Conservation (phyloP, 1,284 basidiomycete species). For the Austropuccinia psidii region DNA sequence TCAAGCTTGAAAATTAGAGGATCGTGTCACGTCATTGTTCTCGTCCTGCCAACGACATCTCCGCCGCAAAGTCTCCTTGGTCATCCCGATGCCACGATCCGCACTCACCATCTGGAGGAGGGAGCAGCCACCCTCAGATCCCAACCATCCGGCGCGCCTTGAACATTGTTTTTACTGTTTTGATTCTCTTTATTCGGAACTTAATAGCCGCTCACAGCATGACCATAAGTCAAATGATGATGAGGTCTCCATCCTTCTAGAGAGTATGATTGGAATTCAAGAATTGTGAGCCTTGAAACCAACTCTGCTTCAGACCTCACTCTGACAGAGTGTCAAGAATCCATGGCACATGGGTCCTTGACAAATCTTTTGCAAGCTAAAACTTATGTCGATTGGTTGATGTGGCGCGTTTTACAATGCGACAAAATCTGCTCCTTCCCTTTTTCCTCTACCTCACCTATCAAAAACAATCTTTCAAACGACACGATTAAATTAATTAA, state of each 20-base stretch:
- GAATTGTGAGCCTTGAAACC: conserved; percentile 10
- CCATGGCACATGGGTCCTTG: too few relatives aligned
- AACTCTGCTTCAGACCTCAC: background rate
- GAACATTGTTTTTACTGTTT: conserved; percentile 70
- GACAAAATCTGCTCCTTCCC: too few relatives aligned
- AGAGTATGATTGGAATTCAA: conserved; percentile 1
- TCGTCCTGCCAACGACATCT: too few relatives aligned
- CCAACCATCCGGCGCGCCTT: conserved; percentile 1
- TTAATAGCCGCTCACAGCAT: conserved; percentile 46
- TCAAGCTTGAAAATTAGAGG: too few relatives aligned
- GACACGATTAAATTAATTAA: too few relatives aligned
- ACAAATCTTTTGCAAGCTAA: too few relatives aligned
- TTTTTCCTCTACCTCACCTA: too few relatives aligned
- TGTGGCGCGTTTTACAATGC: too few relatives aligned
- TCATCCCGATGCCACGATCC: background rate
- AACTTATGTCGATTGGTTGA: too few relatives aligned
- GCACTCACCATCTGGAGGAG: background rate
- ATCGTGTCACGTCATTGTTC: too few relatives aligned
- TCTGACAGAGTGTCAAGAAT: conserved; percentile 30
- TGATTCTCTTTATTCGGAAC: conserved; percentile 65
- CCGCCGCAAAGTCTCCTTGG: too few relatives aligned
- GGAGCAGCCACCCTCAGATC: conserved; percentile 8
- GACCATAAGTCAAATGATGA: background rate
- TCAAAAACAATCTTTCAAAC: too few relatives aligned
- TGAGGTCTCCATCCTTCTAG: background rate